Evolutionary conservation across 495 filamentous ascomycete species (phyloP), one percentile per base, ranked within the genome.

Genomic region (Alectoria sarmentosa): DNA sequence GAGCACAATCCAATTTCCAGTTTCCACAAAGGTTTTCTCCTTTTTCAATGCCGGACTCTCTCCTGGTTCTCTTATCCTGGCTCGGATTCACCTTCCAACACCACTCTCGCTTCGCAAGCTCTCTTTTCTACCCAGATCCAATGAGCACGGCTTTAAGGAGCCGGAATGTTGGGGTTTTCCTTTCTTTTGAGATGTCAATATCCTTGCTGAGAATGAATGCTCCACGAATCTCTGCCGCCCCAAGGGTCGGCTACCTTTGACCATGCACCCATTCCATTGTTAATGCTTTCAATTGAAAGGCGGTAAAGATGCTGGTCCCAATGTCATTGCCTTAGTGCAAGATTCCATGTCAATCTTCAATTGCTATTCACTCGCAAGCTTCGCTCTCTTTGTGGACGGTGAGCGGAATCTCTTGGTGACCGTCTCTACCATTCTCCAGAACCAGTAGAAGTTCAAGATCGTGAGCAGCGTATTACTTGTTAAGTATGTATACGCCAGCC

Each of bases 371-470:
- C 49, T 63, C 15, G 61, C 61, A 42, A 57, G 32, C 38, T 63
- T 63, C 37, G 38, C 17, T 36, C 23, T 57, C 21, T 41, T 58
- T 7, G 37, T 8, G 4, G n/a, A 38, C 15, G 61, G 41, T 3
- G 61, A 41, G n/a, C 30, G 19, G 15, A 44, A 63, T 17, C 61
- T 54, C 21, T 92, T 93, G 62, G 87, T 76, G n/a, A 98, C 86
- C 17, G 93, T 89, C 61, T 88, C 82, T 60, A 98, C 88, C 93
- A 98, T 98, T 82, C 91, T 92, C 66, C 85, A 84, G 75, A 96
- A 97, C 93, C 93, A 98, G 77, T 85, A 91, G 74, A 90, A 90
- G 76, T 97, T 98, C 59, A 98, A 78, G 52, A 81, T 76, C 75
- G 93, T 96, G n/a, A 98, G 78, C 9, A 87, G 79, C 36, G 91